Evolutionary conservation across 1,284 basidiomycete genomes (phyloP).

Genomic region (Schizopora paradoxa): DNA sequence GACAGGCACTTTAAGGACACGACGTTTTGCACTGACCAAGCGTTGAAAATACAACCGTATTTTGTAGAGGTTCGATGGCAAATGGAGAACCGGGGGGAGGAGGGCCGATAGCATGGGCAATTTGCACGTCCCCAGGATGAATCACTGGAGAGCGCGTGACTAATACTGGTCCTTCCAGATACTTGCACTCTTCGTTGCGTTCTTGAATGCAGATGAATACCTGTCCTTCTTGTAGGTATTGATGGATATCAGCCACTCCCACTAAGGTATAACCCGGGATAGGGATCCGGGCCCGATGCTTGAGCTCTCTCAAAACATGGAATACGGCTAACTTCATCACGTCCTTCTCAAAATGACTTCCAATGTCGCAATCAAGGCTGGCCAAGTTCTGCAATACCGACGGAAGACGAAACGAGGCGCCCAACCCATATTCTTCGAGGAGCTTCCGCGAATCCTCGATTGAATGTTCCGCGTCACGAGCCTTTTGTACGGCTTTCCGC

Average conservation of each 20-base stretch:
- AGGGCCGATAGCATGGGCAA: constrained; percentile 28
- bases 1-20: background rate
- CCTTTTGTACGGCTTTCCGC: constrained; percentile 43
- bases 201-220: constrained; percentile 54
- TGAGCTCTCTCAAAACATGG: constrained; percentile 62
- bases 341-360: constrained; percentile 45
- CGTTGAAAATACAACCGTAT: constrained; percentile 53
- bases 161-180: constrained; percentile 50
- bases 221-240: constrained; percentile 43
- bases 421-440: constrained; percentile 41
- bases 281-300: constrained; percentile 63
- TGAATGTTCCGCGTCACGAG: constrained; percentile 37
- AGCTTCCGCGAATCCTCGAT: constrained; percentile 42
- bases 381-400: constrained; percentile 35
- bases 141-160: constrained; percentile 41
- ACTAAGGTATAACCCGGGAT: constrained; percentile 62
- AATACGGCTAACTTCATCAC: constrained; percentile 49
- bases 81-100: constrained; percentile 23
- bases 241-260: constrained; percentile 60
- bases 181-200: constrained; percentile 33
- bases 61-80: constrained; percentile 5
- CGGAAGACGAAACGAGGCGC: constrained; percentile 34
- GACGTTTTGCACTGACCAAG: constrained; percentile 32
- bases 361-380: constrained; percentile 30
- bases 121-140: constrained; percentile 31